A percentile compares a stretch with the other conserved stretches of the same genome.
Evolutionary conservation across 768 basidiomycete species (phyloP).

Genomic region (Phlebiopsis flavidoalba): DNA sequence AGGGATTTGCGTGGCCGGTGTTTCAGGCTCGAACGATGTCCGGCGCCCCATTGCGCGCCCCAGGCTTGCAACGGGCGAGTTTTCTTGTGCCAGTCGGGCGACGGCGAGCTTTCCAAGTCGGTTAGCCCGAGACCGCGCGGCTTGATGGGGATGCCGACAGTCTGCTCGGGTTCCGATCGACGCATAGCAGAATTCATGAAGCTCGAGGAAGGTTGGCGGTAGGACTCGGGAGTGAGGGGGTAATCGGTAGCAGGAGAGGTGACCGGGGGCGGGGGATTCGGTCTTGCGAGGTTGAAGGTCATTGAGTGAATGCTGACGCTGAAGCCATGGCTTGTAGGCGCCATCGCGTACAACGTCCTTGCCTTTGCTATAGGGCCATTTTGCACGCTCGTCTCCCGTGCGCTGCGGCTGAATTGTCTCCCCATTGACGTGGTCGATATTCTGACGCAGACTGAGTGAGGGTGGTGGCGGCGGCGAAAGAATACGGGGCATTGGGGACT

Average conservation of each 20-base stretch:
- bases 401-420: neutral
- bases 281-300: constrained; percentile 1
- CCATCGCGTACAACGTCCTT: neutral
- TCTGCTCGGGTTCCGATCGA: neutral
- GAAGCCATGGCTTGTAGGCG: neutral
- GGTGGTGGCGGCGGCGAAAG: constrained; percentile 1
- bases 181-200: constrained; percentile 1
- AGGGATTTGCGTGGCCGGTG: constrained; percentile 26
- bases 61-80: constrained; percentile 1
- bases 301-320: constrained; percentile 1
- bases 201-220: constrained; percentile 1
- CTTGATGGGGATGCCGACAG: constrained; percentile 6
- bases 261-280: neutral
- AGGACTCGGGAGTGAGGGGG: constrained; percentile 9
- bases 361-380: neutral
- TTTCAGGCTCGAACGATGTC: constrained; percentile 1
- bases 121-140: neutral
- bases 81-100: constrained; percentile 8
- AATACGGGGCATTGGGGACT: neutral
- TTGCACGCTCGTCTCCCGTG: neutral
- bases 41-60: neutral
- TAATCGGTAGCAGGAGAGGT: neutral
- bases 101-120: neutral
- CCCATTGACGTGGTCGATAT: neutral
- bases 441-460: neutral